A percentile compares a stretch with the other conserved stretches of the same genome.
phyloP scores from a whole-genome alignment of 306 rosid species.

The Senna siamea region DNA sequence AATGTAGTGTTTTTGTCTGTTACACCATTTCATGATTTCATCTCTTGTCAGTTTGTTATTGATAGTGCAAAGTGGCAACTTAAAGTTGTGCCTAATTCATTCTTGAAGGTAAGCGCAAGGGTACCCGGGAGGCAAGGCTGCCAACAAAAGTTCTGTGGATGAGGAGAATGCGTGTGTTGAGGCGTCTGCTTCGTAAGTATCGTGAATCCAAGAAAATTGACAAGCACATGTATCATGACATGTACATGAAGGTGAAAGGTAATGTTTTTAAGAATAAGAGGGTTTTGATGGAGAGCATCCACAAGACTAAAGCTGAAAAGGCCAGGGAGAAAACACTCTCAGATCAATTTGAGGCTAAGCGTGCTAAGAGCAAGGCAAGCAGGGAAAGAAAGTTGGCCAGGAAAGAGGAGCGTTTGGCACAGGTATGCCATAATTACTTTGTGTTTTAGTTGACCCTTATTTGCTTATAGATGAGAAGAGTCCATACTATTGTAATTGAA shows the following conservation, averaged over 20 bases:
- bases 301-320: slow-evolving; percentile 52
- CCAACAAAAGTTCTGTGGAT: slow-evolving; percentile 51
- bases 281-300: slow-evolving; percentile 54
- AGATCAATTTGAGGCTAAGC: slow-evolving; percentile 53
- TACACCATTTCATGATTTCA: not conserved
- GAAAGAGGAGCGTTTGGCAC: slow-evolving; percentile 50
- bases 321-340: slow-evolving; percentile 52
- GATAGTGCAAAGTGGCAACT: not conserved
- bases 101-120: slow-evolving; percentile 49
- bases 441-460: not conserved
- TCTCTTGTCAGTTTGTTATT: not conserved
- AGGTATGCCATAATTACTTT: slow-evolving; percentile 6
- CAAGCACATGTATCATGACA: slow-evolving; percentile 54
- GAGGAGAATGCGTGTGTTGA: slow-evolving; percentile 54
- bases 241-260: slow-evolving; percentile 51
- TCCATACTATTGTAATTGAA: not conserved
- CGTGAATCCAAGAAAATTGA: slow-evolving; percentile 51
- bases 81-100: not conserved
- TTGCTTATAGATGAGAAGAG: not conserved
- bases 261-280: slow-evolving; percentile 54
- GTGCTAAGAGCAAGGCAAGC: slow-evolving; percentile 53
- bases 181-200: slow-evolving; percentile 49
- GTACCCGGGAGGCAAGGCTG: slow-evolving; percentile 56
- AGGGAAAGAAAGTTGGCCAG: slow-evolving; percentile 54
- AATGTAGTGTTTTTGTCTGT: not conserved